These are phyloP conservation scores for Citrus hindsii DNA, from an alignment of 345 rosid species.

Conservation along the genomic window DNA sequence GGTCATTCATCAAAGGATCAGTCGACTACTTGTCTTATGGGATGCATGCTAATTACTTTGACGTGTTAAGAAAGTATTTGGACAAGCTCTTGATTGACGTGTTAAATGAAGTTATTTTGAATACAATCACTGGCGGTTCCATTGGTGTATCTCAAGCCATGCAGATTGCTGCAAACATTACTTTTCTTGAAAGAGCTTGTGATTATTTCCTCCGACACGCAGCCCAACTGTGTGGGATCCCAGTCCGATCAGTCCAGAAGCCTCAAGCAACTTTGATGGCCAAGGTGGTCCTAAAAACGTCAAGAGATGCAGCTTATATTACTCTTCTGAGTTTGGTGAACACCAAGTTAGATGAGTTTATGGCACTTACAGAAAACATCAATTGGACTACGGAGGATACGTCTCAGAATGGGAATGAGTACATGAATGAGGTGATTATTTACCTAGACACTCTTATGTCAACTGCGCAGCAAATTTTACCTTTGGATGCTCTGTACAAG, in stretches of 20 bases:
- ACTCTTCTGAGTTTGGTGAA: conserved; percentile 62
- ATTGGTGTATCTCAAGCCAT: conserved; percentile 78
- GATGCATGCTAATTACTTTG: conserved; percentile 47
- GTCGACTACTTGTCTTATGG: conserved; percentile 89
- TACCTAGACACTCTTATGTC: conserved; percentile 74
- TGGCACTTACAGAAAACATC: conserved; percentile 68
- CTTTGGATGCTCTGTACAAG: conserved; percentile 70
- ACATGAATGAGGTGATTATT: conserved; percentile 60
- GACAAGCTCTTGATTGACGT: conserved; percentile 91
- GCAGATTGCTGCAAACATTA: conserved; percentile 90
- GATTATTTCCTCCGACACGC: conserved; percentile 80
- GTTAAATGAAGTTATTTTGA: conserved; percentile 65
- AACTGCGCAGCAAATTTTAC: conserved; percentile 79
- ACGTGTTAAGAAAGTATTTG: conserved; percentile 58
- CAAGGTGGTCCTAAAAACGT: conserved; percentile 74
- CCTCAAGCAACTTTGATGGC: conserved; percentile 70
- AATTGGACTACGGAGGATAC: conserved; percentile 82
- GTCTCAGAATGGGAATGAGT: conserved; percentile 53
- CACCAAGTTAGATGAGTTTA: conserved; percentile 66
- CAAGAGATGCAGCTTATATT: conserved; percentile 76
- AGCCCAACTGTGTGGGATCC: conserved; percentile 89
- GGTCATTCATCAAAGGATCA: conserved; percentile 91
- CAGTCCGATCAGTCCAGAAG: conserved; percentile 63
- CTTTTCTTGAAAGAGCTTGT: conserved; percentile 81
- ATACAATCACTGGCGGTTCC: conserved; percentile 47